Conservation (phyloP, 2,329 filamentous ascomycete species). For the Ceratocystis eucalypticola region DNA sequence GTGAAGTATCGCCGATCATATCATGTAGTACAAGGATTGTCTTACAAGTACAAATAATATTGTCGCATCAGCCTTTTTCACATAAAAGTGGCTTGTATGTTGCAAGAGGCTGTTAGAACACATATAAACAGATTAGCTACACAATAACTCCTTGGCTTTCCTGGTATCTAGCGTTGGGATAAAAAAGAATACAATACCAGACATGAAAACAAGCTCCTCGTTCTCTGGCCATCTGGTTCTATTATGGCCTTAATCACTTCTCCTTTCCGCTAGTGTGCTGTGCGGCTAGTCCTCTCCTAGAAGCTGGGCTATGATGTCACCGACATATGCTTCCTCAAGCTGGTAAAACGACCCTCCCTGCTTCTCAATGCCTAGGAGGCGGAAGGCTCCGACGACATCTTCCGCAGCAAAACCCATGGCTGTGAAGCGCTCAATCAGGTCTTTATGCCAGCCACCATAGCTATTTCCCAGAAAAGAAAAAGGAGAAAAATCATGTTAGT, state of each 20-base stretch:
- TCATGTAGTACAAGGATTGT: neutral
- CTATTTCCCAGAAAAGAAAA: slow-evolving; percentile 30
- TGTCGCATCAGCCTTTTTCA: neutral
- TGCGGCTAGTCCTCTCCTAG: slow-evolving; percentile 55
- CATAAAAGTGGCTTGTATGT: too few relatives aligned
- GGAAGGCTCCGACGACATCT: slow-evolving; percentile 70
- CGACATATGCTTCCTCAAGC: slow-evolving; percentile 80
- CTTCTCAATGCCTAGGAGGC: slow-evolving; percentile 65
- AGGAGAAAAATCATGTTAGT: neutral
- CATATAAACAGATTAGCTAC: too few relatives aligned
- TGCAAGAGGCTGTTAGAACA: too few relatives aligned
- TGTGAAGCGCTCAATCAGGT: slow-evolving; percentile 70
- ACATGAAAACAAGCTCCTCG: slow-evolving; percentile 1
- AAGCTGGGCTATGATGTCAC: slow-evolving; percentile 73
- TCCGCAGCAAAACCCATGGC: slow-evolving; percentile 86
- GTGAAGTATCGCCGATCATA: neutral
- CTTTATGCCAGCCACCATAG: slow-evolving; percentile 77
- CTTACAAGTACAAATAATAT: neutral
- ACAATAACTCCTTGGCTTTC: neutral
- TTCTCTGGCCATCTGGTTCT: neutral
- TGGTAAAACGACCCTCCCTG: slow-evolving; percentile 69
- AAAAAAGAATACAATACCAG: neutral
- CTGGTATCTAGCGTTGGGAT: neutral
- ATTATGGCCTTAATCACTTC: neutral
- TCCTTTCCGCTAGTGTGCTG: neutral